Conservation (phyloP, 768 basidiomycete genomes). For the Calocera cornea region DNA sequence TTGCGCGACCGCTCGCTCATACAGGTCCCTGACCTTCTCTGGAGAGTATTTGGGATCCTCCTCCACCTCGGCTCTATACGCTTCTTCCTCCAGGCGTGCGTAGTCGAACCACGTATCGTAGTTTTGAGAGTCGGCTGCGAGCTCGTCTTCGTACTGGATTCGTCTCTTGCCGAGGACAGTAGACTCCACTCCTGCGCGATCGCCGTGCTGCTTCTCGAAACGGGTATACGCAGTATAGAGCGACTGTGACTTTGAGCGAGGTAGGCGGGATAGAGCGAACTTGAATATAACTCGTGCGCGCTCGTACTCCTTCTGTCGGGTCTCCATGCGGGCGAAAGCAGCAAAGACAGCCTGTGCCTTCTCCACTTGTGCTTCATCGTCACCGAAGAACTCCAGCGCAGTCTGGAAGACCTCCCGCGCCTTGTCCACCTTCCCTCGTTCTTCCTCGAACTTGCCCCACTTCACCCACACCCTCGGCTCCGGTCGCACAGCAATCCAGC, state of each 20-base stretch:
- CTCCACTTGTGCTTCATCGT: constrained; percentile 78
- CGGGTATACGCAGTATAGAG: constrained; percentile 90
- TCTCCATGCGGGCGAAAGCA: constrained; percentile 96
- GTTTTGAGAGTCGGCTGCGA: constrained; percentile 79
- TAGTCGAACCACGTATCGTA: constrained; percentile 99
- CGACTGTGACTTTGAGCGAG: constrained; percentile 75
- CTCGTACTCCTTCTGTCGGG: constrained; percentile 87
- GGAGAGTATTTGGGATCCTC: constrained; percentile 32
- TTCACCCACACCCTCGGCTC: constrained; percentile 52
- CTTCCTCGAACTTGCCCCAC: constrained; percentile 54
- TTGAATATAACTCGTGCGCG: constrained; percentile 96
- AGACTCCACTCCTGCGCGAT: constrained; percentile 70
- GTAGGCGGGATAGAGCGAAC: constrained; percentile 91
- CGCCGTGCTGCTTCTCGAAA: constrained; percentile 97
- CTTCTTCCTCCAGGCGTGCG: constrained; percentile 80
- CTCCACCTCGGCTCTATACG: constrained; percentile 59
- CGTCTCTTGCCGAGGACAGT: constrained; percentile 96
- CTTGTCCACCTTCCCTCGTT: constrained; percentile 47
- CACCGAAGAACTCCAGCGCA: constrained; percentile 78
- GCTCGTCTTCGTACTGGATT: constrained; percentile 96
- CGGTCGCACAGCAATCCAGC: constrained; percentile 53
- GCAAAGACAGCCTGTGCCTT: constrained; percentile 84
- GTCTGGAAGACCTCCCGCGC: constrained; percentile 82
- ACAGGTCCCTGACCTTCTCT: constrained; percentile 83
- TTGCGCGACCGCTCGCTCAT: constrained; percentile 89